phyloP scores from a whole-genome alignment of 1,139 yeast species.

The Hemisphaericaspora lyxosophila region DNA sequence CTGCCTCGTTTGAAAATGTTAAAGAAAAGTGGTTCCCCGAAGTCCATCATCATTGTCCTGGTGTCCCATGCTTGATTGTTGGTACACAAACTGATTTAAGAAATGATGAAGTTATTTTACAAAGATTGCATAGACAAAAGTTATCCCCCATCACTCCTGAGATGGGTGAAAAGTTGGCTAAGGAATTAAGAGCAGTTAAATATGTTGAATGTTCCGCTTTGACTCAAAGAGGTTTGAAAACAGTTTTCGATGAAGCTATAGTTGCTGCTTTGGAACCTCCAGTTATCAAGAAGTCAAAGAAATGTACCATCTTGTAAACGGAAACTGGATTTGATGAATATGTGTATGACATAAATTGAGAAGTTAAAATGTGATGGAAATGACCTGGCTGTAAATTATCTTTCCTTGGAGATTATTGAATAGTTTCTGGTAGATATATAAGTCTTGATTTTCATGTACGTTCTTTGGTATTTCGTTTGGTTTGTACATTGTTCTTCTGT shows the following conservation, averaged over 20 bases:
- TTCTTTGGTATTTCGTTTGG: too few relatives aligned
- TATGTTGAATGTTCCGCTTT: slow-evolving; percentile 98
- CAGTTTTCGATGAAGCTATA: slow-evolving; percentile 95
- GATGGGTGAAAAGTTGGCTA: slow-evolving; percentile 89
- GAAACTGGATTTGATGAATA: too few relatives aligned
- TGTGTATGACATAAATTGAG: too few relatives aligned
- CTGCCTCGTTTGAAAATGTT: slow-evolving; percentile 97
- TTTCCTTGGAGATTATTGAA: not conserved
- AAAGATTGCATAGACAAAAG: slow-evolving; percentile 87
- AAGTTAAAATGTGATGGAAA: too few relatives aligned
- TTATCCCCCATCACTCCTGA: slow-evolving; percentile 83
- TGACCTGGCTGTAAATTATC: too few relatives aligned
- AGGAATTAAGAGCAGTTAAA: slow-evolving; percentile 90
- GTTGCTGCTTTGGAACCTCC: slow-evolving; percentile 95
- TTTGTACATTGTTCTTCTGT: too few relatives aligned
- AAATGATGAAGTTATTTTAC: slow-evolving; percentile 86
- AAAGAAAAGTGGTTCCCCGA: slow-evolving; percentile 99
- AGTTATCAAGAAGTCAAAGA: slow-evolving; percentile 76
- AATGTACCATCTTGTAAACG: slow-evolving; percentile 65
- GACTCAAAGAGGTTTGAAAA: slow-evolving; percentile 92
- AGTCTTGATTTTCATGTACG: too few relatives aligned
- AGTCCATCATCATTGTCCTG: slow-evolving; percentile 94
- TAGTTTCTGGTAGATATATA: not conserved
- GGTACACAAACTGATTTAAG: slow-evolving; percentile 96
- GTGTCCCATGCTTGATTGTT: slow-evolving; percentile 88